Evolutionary conservation across 2,329 filamentous ascomycete species (phyloP).

Genomic region (Laburnicola sp.): DNA sequence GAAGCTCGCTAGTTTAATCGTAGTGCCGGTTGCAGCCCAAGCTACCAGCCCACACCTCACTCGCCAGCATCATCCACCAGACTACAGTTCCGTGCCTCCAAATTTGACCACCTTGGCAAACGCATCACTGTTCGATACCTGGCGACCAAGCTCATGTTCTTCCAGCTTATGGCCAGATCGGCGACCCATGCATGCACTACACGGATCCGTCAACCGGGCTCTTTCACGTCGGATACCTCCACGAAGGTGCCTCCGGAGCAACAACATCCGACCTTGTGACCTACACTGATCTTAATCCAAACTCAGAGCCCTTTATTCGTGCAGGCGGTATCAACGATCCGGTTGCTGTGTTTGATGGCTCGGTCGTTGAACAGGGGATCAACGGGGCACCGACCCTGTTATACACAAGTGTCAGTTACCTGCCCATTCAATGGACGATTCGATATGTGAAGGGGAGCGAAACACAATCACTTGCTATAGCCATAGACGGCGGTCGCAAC

Average conservation of each 20-base stretch:
- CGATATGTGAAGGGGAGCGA: conserved; percentile 52
- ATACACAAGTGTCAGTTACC: conserved; percentile 51
- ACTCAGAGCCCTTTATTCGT: conserved; percentile 33
- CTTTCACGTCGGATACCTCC: conserved; percentile 53
- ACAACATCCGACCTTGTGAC: conserved; percentile 51
- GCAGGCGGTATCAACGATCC: conserved; percentile 50
- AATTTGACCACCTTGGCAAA: conserved; percentile 25
- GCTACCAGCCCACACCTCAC: conserved; percentile 10
- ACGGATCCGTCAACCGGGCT: conserved; percentile 50
- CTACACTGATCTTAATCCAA: conserved; percentile 44
- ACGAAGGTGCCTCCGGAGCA: conserved; percentile 36
- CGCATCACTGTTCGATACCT: conserved; percentile 21
- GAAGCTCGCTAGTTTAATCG: conserved; percentile 1
- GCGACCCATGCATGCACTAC: conserved; percentile 53
- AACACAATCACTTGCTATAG: conserved; percentile 51
- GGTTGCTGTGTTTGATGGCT: conserved; percentile 52
- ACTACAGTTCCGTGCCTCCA: conserved; percentile 23
- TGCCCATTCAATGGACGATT: conserved; percentile 54
- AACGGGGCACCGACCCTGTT: conserved; percentile 50
- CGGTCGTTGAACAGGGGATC: conserved; percentile 50
- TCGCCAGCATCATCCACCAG: conserved; percentile 12
- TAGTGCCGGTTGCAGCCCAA: not conserved
- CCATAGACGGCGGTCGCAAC: conserved; percentile 45
- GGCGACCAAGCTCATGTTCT: conserved; percentile 49
- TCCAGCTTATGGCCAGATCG: conserved; percentile 47